Base-by-base conservation (phyloP, 1,139 yeast genomes). In the Wickerhamomyces sp. region DNA sequence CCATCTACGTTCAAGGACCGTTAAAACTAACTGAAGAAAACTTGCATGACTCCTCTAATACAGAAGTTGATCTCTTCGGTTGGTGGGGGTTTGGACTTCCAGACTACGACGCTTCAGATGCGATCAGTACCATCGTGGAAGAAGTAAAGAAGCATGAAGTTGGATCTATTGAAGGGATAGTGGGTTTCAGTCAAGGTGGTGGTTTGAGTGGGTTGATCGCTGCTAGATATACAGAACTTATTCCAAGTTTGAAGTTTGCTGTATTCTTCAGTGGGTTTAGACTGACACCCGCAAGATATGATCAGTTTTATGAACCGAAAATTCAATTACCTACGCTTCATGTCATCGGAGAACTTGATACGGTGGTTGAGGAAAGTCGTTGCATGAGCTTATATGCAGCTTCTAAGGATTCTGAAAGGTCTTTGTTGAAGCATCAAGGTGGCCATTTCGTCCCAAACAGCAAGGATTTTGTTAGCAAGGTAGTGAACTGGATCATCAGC, bases 111-210 rank as follows among this genome's bases (percentile, higher is more conserved):
- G 62, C 34, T 50, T 60, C 41, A 36, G 62, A 64, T 6, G 71
- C 81, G 0, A 58, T 78, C 27, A 66, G 65, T 6, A 68, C 71
- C 13, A 65, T 86, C 23, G 61, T 64, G 27, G 60, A 68, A 1
- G 70, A 77, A 36, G 73, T 82, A 43, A 63, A 66, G 15, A 68
- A 72, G 48, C 64, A 67, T 27, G 68, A 72, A 46, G 71, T 85
- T 49, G 96, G 96, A 0, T 96, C 96, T 0, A 87, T 84, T 59
- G 84, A 79, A 40, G 99, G 97, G 1, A 69, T 93, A 11, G 65
- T 91, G 43, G 98, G 97, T 2, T 93, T 93, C 59, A 84, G 94
- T 34, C 98, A 93, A 65, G 99, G 99, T 45, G 94, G 95, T 0
- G 95, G 94, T 1, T 67, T 91, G 58, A 78, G 91, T 1, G 86